Evolutionary conservation across 345 rosid genomes (phyloP).

Genomic region (thale cress (Arabidopsis thaliana)): TAIR10.1 NC_003070.9:9091001-9091500

Average conservation of each 20-base stretch:
- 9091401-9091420: conserved; percentile 80
- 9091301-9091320: conserved; percentile 77
- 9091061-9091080: conserved; percentile 73
- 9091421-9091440: conserved; percentile 81
- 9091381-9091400: conserved; percentile 66
- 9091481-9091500: conserved; percentile 71
- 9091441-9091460: conserved; percentile 77
- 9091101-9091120: conserved; percentile 80
- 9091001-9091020: conserved; percentile 68
- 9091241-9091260: conserved; percentile 74
- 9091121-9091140: conserved; percentile 83
- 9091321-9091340: conserved; percentile 70
- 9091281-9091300: conserved; percentile 69
- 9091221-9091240: conserved; percentile 66
- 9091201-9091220: conserved; percentile 62
- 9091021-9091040: conserved; percentile 81
- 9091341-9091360: conserved; percentile 63
- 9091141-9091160: conserved; percentile 80
- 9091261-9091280: conserved; percentile 53
- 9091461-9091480: conserved; percentile 77
- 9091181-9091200: conserved; percentile 78
- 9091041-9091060: conserved; percentile 83
- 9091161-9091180: conserved; percentile 54
- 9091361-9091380: conserved; percentile 86
- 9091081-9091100: conserved; percentile 70